Base-by-base conservation (phyloP, 1,139 yeast species). In the Suhomyces terraborum region DNA sequence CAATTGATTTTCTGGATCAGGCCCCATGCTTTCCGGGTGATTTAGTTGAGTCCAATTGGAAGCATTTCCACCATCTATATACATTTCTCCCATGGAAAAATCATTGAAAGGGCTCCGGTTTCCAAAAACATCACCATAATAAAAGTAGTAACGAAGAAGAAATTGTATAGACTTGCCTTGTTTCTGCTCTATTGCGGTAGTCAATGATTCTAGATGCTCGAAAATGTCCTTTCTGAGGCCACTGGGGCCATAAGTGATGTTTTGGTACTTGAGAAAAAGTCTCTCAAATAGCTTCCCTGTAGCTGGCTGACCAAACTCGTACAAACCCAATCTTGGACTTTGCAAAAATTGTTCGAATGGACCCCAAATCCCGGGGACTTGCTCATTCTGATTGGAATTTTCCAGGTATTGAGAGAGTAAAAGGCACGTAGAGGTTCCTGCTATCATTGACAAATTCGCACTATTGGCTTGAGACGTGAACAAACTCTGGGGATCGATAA, bases 401-500 rank as follows among this genome's bases (percentile, higher is more conserved):
- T 32, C 29, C 23, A 24, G 12, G 13, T 6, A 38, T 3, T 62
- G 55, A 1, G 69, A 66, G 8, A 69, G 51, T 3, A 80, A 50
- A 45, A 68, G 78, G 47, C 85, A 80, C 0, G 84, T 79, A 5
- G 83, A 78, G 0, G 84, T 80, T 0, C 84, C 84, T 1, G 84
- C 84, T 8, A 78, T 73, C 75, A 79, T 70, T 2, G 77, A 64
- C 14, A 78, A 48, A 7, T 34, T 38, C 63, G 52, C 8, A 22
- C 48, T 21, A 43, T 49, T 2, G 8, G 54, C 47, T 48, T 57
- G 46, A 3, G 32, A 6, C 5, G 24, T 14, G 31, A 25, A 33
- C 17, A 29, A 32, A n/a, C 35, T 32, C 12, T 21, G 40, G 5
- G 41, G 41, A 14, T 26, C 32, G 2, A 32, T 25, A 7, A 51